Evolutionary conservation across 2,329 filamentous ascomycete species (phyloP).

Genomic region (Cladosporium velox): DNA sequence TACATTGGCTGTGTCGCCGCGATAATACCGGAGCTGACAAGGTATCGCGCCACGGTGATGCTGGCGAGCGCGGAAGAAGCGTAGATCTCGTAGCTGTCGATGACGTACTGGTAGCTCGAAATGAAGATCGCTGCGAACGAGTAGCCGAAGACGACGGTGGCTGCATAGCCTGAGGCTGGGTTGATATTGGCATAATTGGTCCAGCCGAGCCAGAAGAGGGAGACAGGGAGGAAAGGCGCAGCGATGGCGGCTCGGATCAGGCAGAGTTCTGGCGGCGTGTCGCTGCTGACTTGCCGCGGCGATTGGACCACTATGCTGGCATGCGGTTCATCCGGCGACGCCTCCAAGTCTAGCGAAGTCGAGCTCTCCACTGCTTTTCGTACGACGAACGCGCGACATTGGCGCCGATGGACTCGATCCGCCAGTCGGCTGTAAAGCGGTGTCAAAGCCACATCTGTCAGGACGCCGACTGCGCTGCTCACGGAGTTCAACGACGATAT

Average conservation of each 20-base stretch:
- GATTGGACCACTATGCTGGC: no score
- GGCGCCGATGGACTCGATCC: no score
- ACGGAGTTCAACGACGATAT: no score
- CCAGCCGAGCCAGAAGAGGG: neutral
- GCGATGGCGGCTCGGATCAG: neutral
- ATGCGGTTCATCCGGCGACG: no score
- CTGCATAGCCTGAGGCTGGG: neutral
- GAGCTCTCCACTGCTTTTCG: no score
- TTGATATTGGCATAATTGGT: neutral
- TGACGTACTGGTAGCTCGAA: slow-evolving; percentile 36
- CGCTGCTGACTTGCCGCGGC: no score
- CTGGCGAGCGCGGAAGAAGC: slow-evolving; percentile 44
- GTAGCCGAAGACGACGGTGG: slow-evolving; percentile 45
- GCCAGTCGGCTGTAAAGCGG: no score
- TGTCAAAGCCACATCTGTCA: no score
- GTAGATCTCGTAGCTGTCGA: slow-evolving; percentile 43
- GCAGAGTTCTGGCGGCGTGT: neutral
- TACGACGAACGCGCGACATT: no score
- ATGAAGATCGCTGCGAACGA: slow-evolving; percentile 49
- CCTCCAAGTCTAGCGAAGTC: no score
- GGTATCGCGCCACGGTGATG: slow-evolving; percentile 33
- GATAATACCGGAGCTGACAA: neutral
- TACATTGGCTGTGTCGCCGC: neutral
- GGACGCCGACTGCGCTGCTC: no score
- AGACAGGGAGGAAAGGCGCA: neutral